Evolutionary conservation across 192 early-diverging fungal genomes (phyloP).

Genomic region (Coemansia sp.): DNA sequence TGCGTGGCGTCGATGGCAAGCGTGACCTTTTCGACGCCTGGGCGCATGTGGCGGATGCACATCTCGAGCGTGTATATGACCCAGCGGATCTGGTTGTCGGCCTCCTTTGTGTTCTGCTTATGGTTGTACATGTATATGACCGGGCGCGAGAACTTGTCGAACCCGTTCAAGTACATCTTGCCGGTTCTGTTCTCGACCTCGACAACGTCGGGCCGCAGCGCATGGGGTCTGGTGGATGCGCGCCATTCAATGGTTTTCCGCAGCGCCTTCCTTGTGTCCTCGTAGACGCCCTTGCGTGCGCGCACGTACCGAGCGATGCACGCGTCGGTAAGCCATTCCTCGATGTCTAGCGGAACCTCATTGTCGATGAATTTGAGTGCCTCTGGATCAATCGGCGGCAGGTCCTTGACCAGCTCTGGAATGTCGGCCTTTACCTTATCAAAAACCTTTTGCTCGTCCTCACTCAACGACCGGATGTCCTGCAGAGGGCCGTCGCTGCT

Average conservation of each 20-base stretch:
- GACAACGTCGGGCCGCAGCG: constrained; percentile 72
- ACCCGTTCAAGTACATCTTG: constrained; percentile 85
- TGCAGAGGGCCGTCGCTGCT: constrained; percentile 23
- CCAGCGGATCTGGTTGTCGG: constrained; percentile 74
- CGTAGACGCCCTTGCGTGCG: constrained; percentile 71
- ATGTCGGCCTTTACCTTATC: constrained; percentile 43
- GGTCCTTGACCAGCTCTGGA: constrained; percentile 46
- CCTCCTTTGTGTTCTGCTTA: constrained; percentile 78
- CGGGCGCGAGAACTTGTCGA: constrained; percentile 75
- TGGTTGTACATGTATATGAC: constrained; percentile 77
- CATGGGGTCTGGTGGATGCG: constrained; percentile 67
- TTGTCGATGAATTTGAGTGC: constrained; percentile 31
- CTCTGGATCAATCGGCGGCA: constrained; percentile 37
- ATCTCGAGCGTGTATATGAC: constrained; percentile 83
- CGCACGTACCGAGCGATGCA: constrained; percentile 73
- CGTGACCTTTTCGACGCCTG: constrained; percentile 73
- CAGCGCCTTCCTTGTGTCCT: constrained; percentile 66
- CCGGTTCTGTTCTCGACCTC: constrained; percentile 78
- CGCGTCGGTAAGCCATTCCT: constrained; percentile 56
- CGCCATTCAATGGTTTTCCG: constrained; percentile 82
- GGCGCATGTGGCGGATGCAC: constrained; percentile 69
- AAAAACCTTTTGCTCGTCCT: constrained; percentile 38
- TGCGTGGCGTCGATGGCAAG: constrained; percentile 85
- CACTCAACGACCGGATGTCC: constrained; percentile 39
- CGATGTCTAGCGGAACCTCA: constrained; percentile 45